These are phyloP conservation scores for Botrytis aclada DNA, from an alignment of 2,329 filamentous ascomycete genomes.

Conservation along the genomic window DNA sequence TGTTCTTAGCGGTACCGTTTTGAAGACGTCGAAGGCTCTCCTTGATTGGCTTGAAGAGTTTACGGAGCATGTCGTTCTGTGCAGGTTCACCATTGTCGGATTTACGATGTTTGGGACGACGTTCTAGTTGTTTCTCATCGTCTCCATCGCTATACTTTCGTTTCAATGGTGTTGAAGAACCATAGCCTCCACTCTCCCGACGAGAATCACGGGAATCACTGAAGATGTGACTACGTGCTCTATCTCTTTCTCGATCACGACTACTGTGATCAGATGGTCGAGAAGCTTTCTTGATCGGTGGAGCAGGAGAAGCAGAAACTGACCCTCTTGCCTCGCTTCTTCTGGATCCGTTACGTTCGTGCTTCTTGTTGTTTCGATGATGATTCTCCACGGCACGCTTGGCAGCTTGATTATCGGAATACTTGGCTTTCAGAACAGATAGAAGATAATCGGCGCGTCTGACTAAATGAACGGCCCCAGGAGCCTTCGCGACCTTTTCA, in stretches of 20 bases:
- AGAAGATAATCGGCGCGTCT: slow-evolving; percentile 92
- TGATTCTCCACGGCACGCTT: slow-evolving; percentile 86
- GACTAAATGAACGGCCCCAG: slow-evolving; percentile 95
- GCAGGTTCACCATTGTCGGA: slow-evolving; percentile 46
- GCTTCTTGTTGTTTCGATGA: slow-evolving; percentile 89
- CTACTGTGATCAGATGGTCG: slow-evolving; percentile 43
- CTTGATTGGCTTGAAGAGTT: slow-evolving; percentile 53
- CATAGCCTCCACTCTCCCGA: slow-evolving; percentile 27
- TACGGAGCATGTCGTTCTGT: slow-evolving; percentile 20
- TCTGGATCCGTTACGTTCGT: slow-evolving; percentile 56
- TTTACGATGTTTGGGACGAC: slow-evolving; percentile 50
- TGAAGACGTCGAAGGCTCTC: slow-evolving; percentile 58
- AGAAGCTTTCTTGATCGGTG: slow-evolving; percentile 47
- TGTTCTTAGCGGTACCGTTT: slow-evolving; percentile 59
- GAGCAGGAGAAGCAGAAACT: slow-evolving; percentile 69
- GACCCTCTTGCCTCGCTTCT: slow-evolving; percentile 56
- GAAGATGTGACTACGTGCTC: slow-evolving; percentile 43
- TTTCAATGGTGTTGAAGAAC: slow-evolving; percentile 44
- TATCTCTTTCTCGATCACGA: slow-evolving; percentile 49
- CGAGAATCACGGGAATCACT: slow-evolving; percentile 40
- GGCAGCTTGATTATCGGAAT: slow-evolving; percentile 70
- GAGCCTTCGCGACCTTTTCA: slow-evolving; percentile 73
- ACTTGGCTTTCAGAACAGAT: slow-evolving; percentile 86
- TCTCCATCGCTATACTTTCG: slow-evolving; percentile 57
- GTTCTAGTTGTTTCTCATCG: slow-evolving; percentile 49